Base-by-base conservation (phyloP, 2,329 filamentous ascomycete species). In the Gaeumannomyces sp. region DNA sequence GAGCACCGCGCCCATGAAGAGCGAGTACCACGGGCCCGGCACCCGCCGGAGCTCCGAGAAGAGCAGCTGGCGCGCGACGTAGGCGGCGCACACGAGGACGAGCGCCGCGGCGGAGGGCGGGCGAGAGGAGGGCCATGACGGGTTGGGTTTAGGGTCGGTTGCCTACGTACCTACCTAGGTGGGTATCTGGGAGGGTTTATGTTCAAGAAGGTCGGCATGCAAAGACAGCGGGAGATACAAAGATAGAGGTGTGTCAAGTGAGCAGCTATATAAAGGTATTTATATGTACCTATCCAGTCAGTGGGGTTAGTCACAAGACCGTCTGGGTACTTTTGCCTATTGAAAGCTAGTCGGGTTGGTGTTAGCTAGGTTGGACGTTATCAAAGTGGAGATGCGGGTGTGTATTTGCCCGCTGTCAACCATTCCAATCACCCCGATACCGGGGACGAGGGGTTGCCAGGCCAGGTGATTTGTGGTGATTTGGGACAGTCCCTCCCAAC, bases 1-100 rank as follows among this genome's bases (percentile, higher is more conserved):
- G 62, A 87, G 73, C 1, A 79, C 67, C 27, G 81, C 72, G 0
- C 82, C 82, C 0, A 81, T 85, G 69, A 85, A 79, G 35, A 79
- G 77, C 27, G 83, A 79, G 53, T 76, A 64, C 60, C 69, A 67
- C 10, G 84, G 82, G 2, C 84, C 85, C 0, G 84, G 84, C 10
- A 86, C 65, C 27, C 65, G 70, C 64, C 76, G 74, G 53, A 80
- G 72, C 0, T 77, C 77, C 25, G 78, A 80, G 16, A 71, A 64
- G 22, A 74, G 59, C 45, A 71, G 65, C 19, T 64, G 63, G 29
- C 57, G 60, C 16, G 66, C 56, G 57, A 71, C 57, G 56, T 65
- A 53, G 61, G 65, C 59, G 61, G 31, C 50, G 33, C 64, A 50
- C 11, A 67, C 31, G n/a, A 68, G 38, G 29, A 67, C 19, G 28